Evolutionary conservation across 2,329 filamentous ascomycete species (phyloP).

Genomic region (Hysterium pulicare): DNA sequence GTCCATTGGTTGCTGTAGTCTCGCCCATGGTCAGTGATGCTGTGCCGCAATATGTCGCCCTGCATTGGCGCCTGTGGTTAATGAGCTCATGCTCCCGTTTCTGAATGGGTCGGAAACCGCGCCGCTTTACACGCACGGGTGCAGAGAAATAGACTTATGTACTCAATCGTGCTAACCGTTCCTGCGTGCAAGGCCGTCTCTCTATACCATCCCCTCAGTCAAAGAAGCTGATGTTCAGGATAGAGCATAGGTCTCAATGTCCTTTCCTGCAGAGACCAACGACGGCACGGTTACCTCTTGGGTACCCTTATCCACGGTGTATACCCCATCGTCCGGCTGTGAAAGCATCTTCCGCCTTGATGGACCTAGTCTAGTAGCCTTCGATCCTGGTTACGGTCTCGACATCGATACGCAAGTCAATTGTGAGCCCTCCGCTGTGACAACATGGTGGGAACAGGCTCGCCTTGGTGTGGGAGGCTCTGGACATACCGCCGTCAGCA

Average conservation of each 20-base stretch:
- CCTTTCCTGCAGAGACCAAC: constrained; percentile 6
- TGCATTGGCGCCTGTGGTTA: too few relatives aligned
- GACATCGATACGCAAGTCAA: constrained; percentile 8
- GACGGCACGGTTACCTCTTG: constrained; percentile 7
- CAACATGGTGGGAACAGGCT: constrained; percentile 9
- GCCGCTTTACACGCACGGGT: too few relatives aligned
- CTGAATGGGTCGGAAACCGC: too few relatives aligned
- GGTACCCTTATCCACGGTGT: constrained; percentile 5
- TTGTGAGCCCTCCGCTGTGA: constrained; percentile 8
- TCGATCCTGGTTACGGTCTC: constrained; percentile 8
- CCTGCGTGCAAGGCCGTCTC: too few relatives aligned
- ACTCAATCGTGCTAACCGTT: too few relatives aligned
- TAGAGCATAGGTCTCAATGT: constrained; percentile 2
- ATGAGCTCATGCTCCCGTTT: too few relatives aligned
- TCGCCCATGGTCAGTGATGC: too few relatives aligned
- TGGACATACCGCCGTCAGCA: constrained; percentile 7
- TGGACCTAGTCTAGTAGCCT: constrained; percentile 9
- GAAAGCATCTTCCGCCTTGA: constrained; percentile 6
- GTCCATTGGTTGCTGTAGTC: too few relatives aligned
- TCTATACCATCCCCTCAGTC: too few relatives aligned
- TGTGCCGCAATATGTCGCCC: too few relatives aligned
- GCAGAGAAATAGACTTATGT: too few relatives aligned
- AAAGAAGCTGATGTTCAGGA: too few relatives aligned
- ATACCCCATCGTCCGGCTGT: constrained; percentile 5
- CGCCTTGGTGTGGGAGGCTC: constrained; percentile 4